These are phyloP conservation scores for Fusarium penzigii DNA, from an alignment of 2,329 filamentous ascomycete genomes.

Conservation along the genomic window DNA sequence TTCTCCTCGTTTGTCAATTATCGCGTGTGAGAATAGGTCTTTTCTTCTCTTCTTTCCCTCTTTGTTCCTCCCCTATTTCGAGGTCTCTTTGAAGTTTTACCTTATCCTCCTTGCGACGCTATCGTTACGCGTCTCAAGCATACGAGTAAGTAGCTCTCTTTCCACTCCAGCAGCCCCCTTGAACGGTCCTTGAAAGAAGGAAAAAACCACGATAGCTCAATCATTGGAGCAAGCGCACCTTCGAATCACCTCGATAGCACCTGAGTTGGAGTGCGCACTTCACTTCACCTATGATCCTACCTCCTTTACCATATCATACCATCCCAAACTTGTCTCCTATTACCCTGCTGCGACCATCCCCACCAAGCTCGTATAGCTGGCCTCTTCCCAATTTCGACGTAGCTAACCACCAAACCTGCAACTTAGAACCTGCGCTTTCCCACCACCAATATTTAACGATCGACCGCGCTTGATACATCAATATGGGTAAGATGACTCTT, in stretches of 20 bases:
- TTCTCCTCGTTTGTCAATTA: slow-evolving; percentile 31
- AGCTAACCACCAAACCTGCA: slow-evolving; percentile 23
- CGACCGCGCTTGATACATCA: slow-evolving; percentile 42
- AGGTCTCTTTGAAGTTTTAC: slow-evolving; percentile 29
- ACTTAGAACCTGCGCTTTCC: slow-evolving; percentile 33
- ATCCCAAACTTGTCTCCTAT: not conserved
- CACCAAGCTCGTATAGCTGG: slow-evolving; percentile 23
- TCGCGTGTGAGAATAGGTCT: slow-evolving; percentile 31
- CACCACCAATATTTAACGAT: slow-evolving; percentile 27
- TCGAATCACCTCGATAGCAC: slow-evolving; percentile 12
- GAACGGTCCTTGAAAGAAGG: slow-evolving; percentile 8
- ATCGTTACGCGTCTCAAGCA: slow-evolving; percentile 37
- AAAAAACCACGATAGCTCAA: slow-evolving; percentile 1
- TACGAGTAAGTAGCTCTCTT: slow-evolving; percentile 28
- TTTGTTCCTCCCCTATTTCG: not conserved
- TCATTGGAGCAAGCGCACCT: slow-evolving; percentile 17
- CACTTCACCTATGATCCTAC: not conserved
- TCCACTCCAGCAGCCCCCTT: slow-evolving; percentile 18
- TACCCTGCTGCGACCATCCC: slow-evolving; percentile 7
- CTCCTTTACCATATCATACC: slow-evolving; percentile 1
- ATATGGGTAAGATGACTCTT: slow-evolving; percentile 44
- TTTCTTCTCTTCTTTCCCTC: slow-evolving; percentile 11
- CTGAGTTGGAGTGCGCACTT: slow-evolving; percentile 5
- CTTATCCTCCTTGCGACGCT: slow-evolving; percentile 31
- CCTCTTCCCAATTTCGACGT: slow-evolving; percentile 21